A percentile compares a stretch with the other conserved stretches of the same genome.
phyloP scores from a whole-genome alignment of 2,329 filamentous ascomycete genomes.

The Aspergillus nomiae region DNA sequence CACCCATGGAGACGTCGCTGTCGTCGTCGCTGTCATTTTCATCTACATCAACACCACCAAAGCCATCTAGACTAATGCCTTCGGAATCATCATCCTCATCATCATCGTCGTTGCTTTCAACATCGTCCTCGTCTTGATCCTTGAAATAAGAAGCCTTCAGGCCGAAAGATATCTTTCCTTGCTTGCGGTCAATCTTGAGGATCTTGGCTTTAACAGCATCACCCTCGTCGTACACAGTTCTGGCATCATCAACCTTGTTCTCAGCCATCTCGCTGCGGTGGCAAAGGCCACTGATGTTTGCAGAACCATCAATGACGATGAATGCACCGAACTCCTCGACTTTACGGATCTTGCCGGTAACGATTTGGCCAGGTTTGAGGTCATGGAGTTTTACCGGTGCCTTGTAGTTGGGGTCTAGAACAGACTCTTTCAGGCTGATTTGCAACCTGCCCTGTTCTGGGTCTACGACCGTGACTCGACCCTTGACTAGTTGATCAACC shows the following conservation, averaged over 20 bases:
- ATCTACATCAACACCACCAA: constrained; percentile 35
- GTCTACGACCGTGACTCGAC: constrained; percentile 76
- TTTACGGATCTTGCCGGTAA: constrained; percentile 89
- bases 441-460: constrained; percentile 70
- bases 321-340: constrained; percentile 96
- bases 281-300: constrained; percentile 88
- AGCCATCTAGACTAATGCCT: constrained; percentile 32
- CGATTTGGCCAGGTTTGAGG: constrained; percentile 73
- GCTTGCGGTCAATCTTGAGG: constrained; percentile 72
- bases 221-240: constrained; percentile 84
- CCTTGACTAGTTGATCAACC: constrained; percentile 86
- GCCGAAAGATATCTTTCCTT: constrained; percentile 82
- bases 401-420: constrained; percentile 76
- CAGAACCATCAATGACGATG: constrained; percentile 82
- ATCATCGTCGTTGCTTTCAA: constrained; percentile 39
- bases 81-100: constrained; percentile 48
- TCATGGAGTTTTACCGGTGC: constrained; percentile 74
- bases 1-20: constrained; percentile 41
- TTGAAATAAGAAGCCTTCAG: constrained; percentile 92
- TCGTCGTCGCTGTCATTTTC: constrained; percentile 38
- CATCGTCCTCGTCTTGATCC: constrained; percentile 54
- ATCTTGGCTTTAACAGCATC: constrained; percentile 93
- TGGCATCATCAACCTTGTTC: constrained; percentile 77
- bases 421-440: constrained; percentile 83
- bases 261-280: constrained; percentile 93